A percentile compares a stretch with the other conserved stretches of the same genome.
Conservation (phyloP, 345 rosid species). For the Excoecaria cochinchinensis region DNA sequence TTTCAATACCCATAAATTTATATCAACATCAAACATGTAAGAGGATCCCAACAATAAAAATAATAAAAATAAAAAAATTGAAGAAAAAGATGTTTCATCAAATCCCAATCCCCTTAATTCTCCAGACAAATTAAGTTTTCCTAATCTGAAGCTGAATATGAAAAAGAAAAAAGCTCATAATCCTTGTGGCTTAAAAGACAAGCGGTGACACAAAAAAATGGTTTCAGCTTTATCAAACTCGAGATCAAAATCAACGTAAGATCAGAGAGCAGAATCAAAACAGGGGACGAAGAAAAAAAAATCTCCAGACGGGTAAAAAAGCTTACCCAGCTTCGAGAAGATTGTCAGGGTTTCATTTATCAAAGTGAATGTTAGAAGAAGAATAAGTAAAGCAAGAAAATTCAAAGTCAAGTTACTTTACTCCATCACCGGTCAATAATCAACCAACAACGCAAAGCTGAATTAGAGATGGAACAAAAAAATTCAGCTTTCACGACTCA, state of each 20-base stretch:
- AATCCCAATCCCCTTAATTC: neutral
- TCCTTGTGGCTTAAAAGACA: neutral
- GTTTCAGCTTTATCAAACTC: neutral
- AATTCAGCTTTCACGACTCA: neutral
- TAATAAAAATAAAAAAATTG: too few species aligned
- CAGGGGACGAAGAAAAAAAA: neutral
- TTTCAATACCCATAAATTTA: neutral
- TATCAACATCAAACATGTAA: neutral
- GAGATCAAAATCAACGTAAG: neutral
- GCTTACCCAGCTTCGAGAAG: neutral
- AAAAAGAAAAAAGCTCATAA: neutral
- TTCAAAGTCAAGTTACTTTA: slow-evolving; percentile 7
- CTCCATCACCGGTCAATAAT: slow-evolving; percentile 11
- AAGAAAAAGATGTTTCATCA: neutral
- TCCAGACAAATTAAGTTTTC: neutral
- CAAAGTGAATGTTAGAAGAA: neutral
- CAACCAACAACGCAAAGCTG: slow-evolving; percentile 8
- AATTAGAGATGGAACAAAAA: neutral
- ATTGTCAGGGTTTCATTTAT: neutral
- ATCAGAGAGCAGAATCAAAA: neutral
- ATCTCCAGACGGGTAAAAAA: neutral
- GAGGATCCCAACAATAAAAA: neutral
- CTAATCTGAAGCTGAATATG: neutral
- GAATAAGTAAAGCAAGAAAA: neutral
- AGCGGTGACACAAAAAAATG: neutral